Conservation (phyloP, 805 yeast species). For the Middelhovenomyces tepae region DNA sequence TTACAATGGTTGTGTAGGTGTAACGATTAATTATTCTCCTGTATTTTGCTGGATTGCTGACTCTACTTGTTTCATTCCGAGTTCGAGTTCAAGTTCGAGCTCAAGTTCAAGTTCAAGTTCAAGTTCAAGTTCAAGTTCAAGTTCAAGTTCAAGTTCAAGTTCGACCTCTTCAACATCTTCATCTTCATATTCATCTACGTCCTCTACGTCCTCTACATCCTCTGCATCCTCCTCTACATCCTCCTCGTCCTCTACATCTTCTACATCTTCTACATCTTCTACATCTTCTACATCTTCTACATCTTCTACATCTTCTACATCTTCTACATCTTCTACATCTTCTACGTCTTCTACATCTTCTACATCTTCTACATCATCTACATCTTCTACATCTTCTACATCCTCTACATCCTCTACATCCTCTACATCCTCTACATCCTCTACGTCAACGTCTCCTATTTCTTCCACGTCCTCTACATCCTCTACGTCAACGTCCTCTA, state of each 20-base stretch:
- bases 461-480: background rate
- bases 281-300: constrained; percentile 2
- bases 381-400: constrained; percentile 4
- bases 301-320: constrained; percentile 3
- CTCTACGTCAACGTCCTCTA: too few relatives aligned
- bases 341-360: constrained; percentile 3
- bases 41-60: too few relatives aligned
- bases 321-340: background rate
- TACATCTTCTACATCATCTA: constrained; percentile 2
- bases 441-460: background rate
- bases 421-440: background rate
- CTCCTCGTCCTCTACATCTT: constrained; percentile 7
- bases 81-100: too few relatives aligned
- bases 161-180: too few relatives aligned
- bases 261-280: constrained; percentile 8
- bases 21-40: too few relatives aligned
- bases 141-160: background rate
- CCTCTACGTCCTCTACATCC: constrained; percentile 12
- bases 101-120: too few relatives aligned
- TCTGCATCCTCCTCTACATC: constrained; percentile 6
- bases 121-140: background rate
- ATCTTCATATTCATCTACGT: constrained; percentile 12
- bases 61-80: too few relatives aligned
- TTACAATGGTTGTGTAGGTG: background rate
- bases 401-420: constrained; percentile 1